Percentiles rank a stretch among this genome's conserved stretches.
phyloP scores from a whole-genome alignment of 2,329 filamentous ascomycete species.

The Aspergillus amoenus region DNA sequence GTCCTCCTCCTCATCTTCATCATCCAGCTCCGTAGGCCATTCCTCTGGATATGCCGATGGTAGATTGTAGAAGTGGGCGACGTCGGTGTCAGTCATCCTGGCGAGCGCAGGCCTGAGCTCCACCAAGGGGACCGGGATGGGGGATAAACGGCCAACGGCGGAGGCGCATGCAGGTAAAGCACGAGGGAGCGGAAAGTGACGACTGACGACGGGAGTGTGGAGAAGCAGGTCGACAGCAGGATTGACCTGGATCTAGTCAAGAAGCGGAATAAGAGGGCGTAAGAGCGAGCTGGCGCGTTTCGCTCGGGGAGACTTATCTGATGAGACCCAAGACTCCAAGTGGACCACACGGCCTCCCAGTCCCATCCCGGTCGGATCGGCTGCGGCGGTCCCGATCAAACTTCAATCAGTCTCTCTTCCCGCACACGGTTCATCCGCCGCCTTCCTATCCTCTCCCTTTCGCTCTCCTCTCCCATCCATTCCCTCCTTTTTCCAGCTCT shows the following conservation, averaged over 20 bases:
- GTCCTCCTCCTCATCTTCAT: conserved; percentile 66
- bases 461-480: conserved; percentile 15
- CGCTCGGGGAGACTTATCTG: conserved; percentile 18
- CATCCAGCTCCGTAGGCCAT: conserved; percentile 83
- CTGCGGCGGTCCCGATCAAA: conserved; percentile 22
- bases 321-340: conserved; percentile 16
- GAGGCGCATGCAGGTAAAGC: conserved; percentile 17
- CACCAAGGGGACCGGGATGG: conserved; percentile 3
- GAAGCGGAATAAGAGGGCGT: background rate
- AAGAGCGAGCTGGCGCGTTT: background rate
- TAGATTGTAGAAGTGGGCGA: conserved; percentile 89
- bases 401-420: conserved; percentile 13
- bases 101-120: conserved; percentile 6
- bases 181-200: conserved; percentile 1
- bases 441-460: conserved; percentile 20
- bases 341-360: conserved; percentile 13
- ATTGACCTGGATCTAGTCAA: background rate
- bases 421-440: conserved; percentile 18
- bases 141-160: conserved; percentile 3
- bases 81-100: conserved; percentile 68
- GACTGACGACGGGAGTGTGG: background rate
- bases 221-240: conserved; percentile 1
- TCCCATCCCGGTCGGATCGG: conserved; percentile 22
- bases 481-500: conserved; percentile 14
- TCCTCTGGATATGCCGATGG: conserved; percentile 73